Percentiles rank a stretch among this genome's conserved stretches.
phyloP scores from a whole-genome alignment of 2,329 filamentous ascomycete species.

The Aspergillus sergii region DNA sequence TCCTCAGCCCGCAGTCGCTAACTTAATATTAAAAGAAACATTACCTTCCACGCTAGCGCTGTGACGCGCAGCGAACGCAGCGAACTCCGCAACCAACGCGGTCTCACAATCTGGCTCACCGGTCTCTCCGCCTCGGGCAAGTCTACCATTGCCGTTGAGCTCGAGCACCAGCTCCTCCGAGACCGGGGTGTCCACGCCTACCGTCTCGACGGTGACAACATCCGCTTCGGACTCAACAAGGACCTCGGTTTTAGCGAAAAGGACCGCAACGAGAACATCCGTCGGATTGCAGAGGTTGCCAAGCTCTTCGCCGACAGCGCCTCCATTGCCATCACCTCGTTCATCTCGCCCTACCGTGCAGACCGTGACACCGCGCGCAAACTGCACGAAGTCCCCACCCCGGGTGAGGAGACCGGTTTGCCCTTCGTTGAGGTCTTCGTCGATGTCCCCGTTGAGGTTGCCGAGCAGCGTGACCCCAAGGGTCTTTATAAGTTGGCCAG shows the following conservation, averaged over 20 bases:
- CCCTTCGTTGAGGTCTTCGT: constrained; percentile 94
- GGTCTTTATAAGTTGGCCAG: constrained; percentile 97
- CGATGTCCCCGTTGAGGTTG: constrained; percentile 86
- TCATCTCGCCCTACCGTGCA: constrained; percentile 92
- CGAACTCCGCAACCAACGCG: constrained; percentile 71
- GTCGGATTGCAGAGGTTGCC: constrained; percentile 92
- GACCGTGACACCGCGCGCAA: constrained; percentile 82
- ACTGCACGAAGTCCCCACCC: constrained; percentile 68
- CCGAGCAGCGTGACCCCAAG: constrained; percentile 95
- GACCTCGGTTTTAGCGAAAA: constrained; percentile 92
- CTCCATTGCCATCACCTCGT: constrained; percentile 87
- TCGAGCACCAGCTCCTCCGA: constrained; percentile 88
- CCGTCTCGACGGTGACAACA: constrained; percentile 96
- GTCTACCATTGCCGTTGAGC: constrained; percentile 92
- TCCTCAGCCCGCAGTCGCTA: background rate
- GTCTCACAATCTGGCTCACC: constrained; percentile 97
- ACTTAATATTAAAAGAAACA: constrained; percentile 39
- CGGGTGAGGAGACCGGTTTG: constrained; percentile 64
- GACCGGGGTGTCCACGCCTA: constrained; percentile 79
- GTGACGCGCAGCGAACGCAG: constrained; percentile 46
- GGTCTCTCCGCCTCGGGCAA: constrained; percentile 96
- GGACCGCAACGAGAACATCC: constrained; percentile 97
- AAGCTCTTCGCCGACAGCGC: constrained; percentile 94
- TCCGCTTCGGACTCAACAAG: constrained; percentile 97
- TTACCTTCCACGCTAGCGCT: constrained; percentile 49